Evolutionary conservation across 1,284 basidiomycete genomes (phyloP), one percentile per base, ranked within the genome.

Genomic region (Rhodotorula sp.): DNA sequence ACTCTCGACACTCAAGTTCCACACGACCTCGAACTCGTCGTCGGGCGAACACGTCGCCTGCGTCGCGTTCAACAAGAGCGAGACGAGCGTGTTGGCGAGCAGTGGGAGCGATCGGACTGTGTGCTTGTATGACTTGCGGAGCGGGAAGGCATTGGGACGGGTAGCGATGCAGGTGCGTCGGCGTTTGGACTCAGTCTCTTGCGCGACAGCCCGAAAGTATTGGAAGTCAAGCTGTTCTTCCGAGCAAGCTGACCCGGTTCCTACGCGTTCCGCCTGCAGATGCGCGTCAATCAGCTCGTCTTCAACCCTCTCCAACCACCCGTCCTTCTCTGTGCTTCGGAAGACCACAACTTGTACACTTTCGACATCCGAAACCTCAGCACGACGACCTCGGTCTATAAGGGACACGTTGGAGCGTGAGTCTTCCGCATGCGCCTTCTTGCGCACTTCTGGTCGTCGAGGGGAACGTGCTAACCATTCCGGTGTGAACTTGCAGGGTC

Each of bases 271-370:
- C 24, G 2, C 5, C 6, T 9, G 27, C 60, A 76, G 75, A 76
- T 81, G 79, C 78, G 82, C 30, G 76, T 81, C n/a, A 99, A 99
- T 77, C 86, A 90, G 48, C 84, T 99, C 8, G 86, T 92, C 29
- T 99, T 94, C 93, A 97, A 92, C 60, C 95, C 96, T 0, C 93
- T 92, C 0, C 90, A 95, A 79, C 95, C 96, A 1, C 97, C 94
- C 0, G 86, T 89, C 6, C 83, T 98, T 49, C 86, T 98, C 4
- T 86, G 98, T 22, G 96, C 92, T 20, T 96, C 93, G 2, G 96
- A 99, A 82, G 96, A 99, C 79, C 94, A 98, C 83, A 97, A 98
- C 78, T 84, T 99, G 52, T 99, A 99, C 82, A 98, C 96, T 0
- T 99, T 96, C 80, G 96, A 99, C 79, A 91, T 99, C 71, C 87